These are phyloP conservation scores for Boehmeria nivea DNA, from an alignment of 306 rosid species.

Conservation along the genomic window DNA sequence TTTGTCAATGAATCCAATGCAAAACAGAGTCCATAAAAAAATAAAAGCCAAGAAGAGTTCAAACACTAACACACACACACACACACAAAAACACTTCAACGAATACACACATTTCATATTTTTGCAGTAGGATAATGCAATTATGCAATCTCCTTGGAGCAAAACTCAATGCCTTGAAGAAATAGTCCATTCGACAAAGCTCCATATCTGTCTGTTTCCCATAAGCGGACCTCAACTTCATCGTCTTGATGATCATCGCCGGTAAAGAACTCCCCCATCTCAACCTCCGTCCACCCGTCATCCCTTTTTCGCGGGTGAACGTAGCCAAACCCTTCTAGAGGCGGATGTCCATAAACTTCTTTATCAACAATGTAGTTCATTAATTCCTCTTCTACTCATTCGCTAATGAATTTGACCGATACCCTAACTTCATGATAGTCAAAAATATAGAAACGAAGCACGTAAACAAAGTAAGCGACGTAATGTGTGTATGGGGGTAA, in stretches of 20 bases:
- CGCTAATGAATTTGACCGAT: neutral
- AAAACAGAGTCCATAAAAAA: too few species aligned
- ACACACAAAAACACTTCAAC: too few species aligned
- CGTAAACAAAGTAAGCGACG: constrained; percentile 2
- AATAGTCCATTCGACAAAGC: neutral
- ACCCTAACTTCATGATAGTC: neutral
- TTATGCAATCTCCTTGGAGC: neutral
- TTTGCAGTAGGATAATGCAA: too few species aligned
- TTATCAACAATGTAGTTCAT: neutral
- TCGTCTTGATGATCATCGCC: neutral
- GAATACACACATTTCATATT: too few species aligned
- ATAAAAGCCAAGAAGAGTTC: too few species aligned
- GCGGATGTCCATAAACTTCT: too few species aligned
- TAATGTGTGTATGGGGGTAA: constrained; percentile 7
- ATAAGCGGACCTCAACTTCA: neutral
- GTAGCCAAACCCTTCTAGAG: too few species aligned
- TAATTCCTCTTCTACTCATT: neutral
- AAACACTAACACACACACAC: too few species aligned
- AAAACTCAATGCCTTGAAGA: constrained; percentile 11
- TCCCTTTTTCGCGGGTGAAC: neutral
- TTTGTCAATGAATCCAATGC: too few species aligned
- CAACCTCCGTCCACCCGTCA: constrained; percentile 9
- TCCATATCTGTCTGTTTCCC: neutral
- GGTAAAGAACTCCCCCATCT: constrained; percentile 14
- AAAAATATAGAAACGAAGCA: neutral